phyloP scores from a whole-genome alignment of 495 filamentous ascomycete species.

The Trichoderma orchidacearum region DNA sequence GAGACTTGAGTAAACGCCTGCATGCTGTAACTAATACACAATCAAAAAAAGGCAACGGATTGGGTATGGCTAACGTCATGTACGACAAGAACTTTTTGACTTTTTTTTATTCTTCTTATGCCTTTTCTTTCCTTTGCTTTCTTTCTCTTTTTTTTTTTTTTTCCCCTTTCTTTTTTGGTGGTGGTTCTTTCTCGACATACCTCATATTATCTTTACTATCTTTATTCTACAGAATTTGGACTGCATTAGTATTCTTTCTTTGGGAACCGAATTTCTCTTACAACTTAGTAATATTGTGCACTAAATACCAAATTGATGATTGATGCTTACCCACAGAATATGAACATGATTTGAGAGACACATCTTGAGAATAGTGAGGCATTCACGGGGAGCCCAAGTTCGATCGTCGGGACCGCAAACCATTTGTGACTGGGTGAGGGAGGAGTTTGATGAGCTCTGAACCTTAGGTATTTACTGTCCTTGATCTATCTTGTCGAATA shows the following conservation, averaged over 20 bases:
- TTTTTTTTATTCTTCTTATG: not conserved
- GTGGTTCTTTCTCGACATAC: not conserved
- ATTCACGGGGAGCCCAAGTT: too few relatives aligned
- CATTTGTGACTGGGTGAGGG: too few relatives aligned
- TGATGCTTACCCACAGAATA: too few relatives aligned
- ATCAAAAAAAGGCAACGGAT: not conserved
- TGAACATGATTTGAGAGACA: too few relatives aligned
- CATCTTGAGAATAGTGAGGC: too few relatives aligned
- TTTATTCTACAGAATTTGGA: not conserved
- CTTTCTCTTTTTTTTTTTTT: not conserved
- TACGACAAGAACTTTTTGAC: not conserved
- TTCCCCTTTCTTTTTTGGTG: not conserved
- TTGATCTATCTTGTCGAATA: too few relatives aligned
- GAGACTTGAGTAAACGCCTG: not conserved
- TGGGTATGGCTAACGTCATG: not conserved
- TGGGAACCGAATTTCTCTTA: not conserved
- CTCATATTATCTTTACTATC: not conserved
- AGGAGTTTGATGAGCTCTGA: too few relatives aligned
- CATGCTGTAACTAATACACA: constrained; percentile 2
- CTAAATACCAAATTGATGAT: not conserved
- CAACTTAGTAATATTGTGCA: not conserved
- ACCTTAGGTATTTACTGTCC: too few relatives aligned
- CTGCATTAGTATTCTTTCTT: not conserved
- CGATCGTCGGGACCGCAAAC: too few relatives aligned
- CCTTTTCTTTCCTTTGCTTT: not conserved